Conservation (phyloP, 805 yeast species). For the Ogataea trehalophila region DNA sequence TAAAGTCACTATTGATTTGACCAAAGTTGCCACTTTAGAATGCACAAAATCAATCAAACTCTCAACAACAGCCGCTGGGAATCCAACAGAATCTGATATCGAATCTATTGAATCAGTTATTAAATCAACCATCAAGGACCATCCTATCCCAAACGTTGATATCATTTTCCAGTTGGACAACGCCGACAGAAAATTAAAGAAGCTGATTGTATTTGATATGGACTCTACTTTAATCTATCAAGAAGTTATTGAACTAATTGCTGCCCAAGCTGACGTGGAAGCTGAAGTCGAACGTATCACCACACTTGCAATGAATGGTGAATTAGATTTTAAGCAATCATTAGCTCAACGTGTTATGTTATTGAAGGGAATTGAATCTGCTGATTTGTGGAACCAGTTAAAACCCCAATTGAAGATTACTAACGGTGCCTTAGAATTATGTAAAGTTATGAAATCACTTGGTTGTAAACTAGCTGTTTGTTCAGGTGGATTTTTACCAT, state of each 20-base stretch:
- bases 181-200: constrained; percentile 33
- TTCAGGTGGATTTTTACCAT: constrained; percentile 91
- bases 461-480: constrained; percentile 80
- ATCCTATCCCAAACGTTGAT: constrained; percentile 32
- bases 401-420: constrained; percentile 68
- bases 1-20: constrained; percentile 20
- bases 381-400: constrained; percentile 72
- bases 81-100: constrained; percentile 10
- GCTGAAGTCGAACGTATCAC: constrained; percentile 84
- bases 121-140: constrained; percentile 16
- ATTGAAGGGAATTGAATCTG: constrained; percentile 75
- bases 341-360: constrained; percentile 68
- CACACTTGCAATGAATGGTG: constrained; percentile 95
- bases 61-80: too few species aligned
- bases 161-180: constrained; percentile 37
- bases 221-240: constrained; percentile 94
- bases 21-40: constrained; percentile 5
- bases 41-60: neutral
- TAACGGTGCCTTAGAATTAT: constrained; percentile 77
- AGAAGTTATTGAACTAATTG: constrained; percentile 94
- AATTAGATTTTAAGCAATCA: constrained; percentile 83
- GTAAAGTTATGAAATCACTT: constrained; percentile 50
- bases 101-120: constrained; percentile 12
- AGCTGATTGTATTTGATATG: constrained; percentile 90
- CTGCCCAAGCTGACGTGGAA: constrained; percentile 90